phyloP scores from a whole-genome alignment of 495 filamentous ascomycete genomes.

The Pyronema omphalodes region DNA sequence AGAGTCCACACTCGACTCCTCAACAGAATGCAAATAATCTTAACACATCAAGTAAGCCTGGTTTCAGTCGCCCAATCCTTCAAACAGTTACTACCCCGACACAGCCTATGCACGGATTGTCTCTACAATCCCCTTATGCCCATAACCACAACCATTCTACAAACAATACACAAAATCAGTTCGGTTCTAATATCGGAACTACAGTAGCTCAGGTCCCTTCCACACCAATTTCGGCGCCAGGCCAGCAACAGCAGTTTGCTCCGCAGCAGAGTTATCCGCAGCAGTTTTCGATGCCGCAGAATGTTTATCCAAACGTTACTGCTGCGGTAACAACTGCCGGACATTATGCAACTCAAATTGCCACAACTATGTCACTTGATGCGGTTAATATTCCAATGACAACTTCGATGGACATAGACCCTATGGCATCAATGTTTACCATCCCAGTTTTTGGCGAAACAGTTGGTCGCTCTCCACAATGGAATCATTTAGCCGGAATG shows the following conservation, averaged over 20 bases:
- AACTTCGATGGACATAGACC: constrained; percentile 46
- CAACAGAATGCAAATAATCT: not conserved
- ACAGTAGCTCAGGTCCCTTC: not conserved
- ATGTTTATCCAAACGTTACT: constrained; percentile 29
- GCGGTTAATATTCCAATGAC: constrained; percentile 25
- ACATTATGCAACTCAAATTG: constrained; percentile 26
- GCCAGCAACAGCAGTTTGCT: constrained; percentile 26
- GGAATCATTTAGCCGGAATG: constrained; percentile 31
- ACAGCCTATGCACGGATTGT: constrained; percentile 12
- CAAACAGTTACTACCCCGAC: constrained; percentile 20
- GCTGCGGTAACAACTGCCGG: constrained; percentile 31
- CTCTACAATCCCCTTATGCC: constrained; percentile 22
- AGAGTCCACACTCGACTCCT: not conserved
- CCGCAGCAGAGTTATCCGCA: constrained; percentile 31
- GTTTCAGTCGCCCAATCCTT: constrained; percentile 18
- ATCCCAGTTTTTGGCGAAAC: constrained; percentile 69
- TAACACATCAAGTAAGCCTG: not conserved
- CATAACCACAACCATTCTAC: constrained; percentile 7
- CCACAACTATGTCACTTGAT: constrained; percentile 27
- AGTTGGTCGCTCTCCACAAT: constrained; percentile 64
- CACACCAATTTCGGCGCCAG: not conserved
- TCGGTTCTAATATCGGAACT: constrained; percentile 1
- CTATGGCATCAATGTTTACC: constrained; percentile 45
- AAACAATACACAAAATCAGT: not conserved
- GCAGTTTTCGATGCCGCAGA: constrained; percentile 38